phyloP scores from a whole-genome alignment of 2,329 filamentous ascomycete species.

The Amauroascus verrucosus region DNA sequence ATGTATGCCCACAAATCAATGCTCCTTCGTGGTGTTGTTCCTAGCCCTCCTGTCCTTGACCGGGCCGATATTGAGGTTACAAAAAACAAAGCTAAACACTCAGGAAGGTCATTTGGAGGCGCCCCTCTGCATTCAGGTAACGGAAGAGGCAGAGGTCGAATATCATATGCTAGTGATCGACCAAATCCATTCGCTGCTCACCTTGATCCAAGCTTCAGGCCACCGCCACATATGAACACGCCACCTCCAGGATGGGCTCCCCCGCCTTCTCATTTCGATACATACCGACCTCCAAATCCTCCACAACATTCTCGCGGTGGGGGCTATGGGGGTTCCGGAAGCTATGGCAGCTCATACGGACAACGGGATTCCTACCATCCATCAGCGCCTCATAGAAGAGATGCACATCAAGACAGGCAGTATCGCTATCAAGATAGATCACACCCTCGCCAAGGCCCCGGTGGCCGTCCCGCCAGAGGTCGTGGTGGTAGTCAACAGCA shows the following conservation, averaged over 20 bases:
- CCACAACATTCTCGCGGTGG: slow-evolving; percentile 8
- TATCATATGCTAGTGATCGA: slow-evolving; percentile 43
- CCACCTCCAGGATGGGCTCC: slow-evolving; percentile 32
- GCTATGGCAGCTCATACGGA: slow-evolving; percentile 10
- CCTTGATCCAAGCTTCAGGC: slow-evolving; percentile 35
- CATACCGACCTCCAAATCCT: slow-evolving; percentile 11
- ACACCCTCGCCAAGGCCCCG: slow-evolving; percentile 16
- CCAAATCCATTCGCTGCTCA: slow-evolving; percentile 41
- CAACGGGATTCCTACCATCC: slow-evolving; percentile 12
- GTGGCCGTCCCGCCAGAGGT: slow-evolving; percentile 26
- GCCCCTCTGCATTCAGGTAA: slow-evolving; percentile 47
- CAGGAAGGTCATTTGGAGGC: slow-evolving; percentile 61
- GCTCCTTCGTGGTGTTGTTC: slow-evolving; percentile 72
- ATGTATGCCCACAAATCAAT: slow-evolving; percentile 79
- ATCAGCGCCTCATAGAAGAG: slow-evolving; percentile 8
- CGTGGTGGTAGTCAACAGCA: slow-evolving; percentile 16
- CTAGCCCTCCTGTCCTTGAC: slow-evolving; percentile 62
- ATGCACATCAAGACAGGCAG: slow-evolving; percentile 15
- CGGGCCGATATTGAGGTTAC: slow-evolving; percentile 65
- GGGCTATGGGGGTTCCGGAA: slow-evolving; percentile 14
- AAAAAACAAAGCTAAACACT: slow-evolving; percentile 53
- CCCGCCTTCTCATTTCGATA: slow-evolving; percentile 24
- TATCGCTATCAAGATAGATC: slow-evolving; percentile 20
- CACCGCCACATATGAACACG: slow-evolving; percentile 24
- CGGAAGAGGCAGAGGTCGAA: slow-evolving; percentile 37